Conservation (phyloP, 202 grass and related monocot species). For the Bolboschoenoplectus hybrid region DNA sequence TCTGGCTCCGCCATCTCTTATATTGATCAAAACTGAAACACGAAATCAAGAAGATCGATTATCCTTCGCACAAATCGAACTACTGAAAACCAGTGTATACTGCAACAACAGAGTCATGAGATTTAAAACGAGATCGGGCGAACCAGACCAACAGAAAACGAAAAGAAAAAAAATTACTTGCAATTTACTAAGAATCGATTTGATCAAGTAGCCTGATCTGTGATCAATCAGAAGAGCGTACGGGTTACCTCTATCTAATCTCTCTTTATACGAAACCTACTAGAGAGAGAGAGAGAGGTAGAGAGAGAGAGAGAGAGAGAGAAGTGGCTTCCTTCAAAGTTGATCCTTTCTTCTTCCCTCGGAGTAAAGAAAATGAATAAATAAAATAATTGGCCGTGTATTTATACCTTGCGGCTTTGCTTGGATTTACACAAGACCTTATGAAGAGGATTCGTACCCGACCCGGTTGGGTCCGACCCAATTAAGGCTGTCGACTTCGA, state of each 20-base stretch:
- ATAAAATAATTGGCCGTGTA: background rate
- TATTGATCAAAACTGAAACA: slow-evolving; percentile 27
- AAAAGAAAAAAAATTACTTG: background rate
- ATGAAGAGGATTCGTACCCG: background rate
- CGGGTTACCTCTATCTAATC: background rate
- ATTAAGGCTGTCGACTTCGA: background rate
- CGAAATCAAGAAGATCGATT: background rate
- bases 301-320: background rate
- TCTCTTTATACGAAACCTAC: slow-evolving; percentile 24
- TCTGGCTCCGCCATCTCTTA: slow-evolving; percentile 69
- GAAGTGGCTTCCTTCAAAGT: slow-evolving; percentile 14
- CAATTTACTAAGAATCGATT: slow-evolving; percentile 10
- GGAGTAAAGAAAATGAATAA: slow-evolving; percentile 13
- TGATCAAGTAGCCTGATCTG: background rate
- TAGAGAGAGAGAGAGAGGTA: background rate
- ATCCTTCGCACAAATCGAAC: slow-evolving; percentile 26
- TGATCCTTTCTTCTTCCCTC: slow-evolving; percentile 34
- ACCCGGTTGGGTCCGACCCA: background rate
- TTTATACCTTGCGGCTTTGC: slow-evolving; percentile 40
- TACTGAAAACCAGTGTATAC: background rate
- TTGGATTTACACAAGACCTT: background rate
- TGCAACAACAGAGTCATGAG: background rate
- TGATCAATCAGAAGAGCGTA: slow-evolving; percentile 21
- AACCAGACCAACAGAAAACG: background rate
- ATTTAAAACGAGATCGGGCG: slow-evolving; percentile 10